Evolutionary conservation across 1,284 basidiomycete genomes (phyloP), one percentile per base, ranked within the genome.

Genomic region (Malassezia pachydermatis): DNA sequence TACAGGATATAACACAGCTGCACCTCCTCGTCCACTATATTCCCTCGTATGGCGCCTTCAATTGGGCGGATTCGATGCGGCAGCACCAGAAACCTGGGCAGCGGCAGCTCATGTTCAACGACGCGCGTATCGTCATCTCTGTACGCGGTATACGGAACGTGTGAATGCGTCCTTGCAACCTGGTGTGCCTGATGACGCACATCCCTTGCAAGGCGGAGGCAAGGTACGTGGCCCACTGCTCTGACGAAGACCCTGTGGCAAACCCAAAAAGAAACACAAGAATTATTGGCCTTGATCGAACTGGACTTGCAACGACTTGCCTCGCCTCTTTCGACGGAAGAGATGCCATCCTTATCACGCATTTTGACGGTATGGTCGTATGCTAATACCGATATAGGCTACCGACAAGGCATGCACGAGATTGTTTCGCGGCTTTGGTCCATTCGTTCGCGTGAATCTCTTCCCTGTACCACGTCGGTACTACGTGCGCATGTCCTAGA

Each of bases 371-470:
- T 70, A 2, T 72, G 67, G 60, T 41, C 54, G 2, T 51, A 57
- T 20, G 41, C 57, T 32, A 58, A 70, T 25, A 32, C 54, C 14
- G 60, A 66, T 17, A 48, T 59, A 2, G 66, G 66, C 32, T 72
- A 72, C 37, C 48, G 65, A 17, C 70, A 72, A 41, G 70, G 70
- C 4, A 70, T 72, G 67, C 70, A 72, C 41, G 70, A 72, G 49
- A 48, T 72, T n/a, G 58, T 64, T 5, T 62, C 53, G 13, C 51
- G 56, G 4, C 49, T 68, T 9, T 64, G 64, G 61, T 53, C 59
- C 13, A 53, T 63, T 0, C 39, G 65, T 2, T 4, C 17, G 5
- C 35, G 57, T 24, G 51, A 50, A 32, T 33, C 33, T 16, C n/a
- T n/a, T n/a, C n/a, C n/a, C n/a, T n/a, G n/a, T n/a, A n/a, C n/a